Base-by-base conservation (phyloP, 148 eudicot species). In the Cornus suecica region DNA sequence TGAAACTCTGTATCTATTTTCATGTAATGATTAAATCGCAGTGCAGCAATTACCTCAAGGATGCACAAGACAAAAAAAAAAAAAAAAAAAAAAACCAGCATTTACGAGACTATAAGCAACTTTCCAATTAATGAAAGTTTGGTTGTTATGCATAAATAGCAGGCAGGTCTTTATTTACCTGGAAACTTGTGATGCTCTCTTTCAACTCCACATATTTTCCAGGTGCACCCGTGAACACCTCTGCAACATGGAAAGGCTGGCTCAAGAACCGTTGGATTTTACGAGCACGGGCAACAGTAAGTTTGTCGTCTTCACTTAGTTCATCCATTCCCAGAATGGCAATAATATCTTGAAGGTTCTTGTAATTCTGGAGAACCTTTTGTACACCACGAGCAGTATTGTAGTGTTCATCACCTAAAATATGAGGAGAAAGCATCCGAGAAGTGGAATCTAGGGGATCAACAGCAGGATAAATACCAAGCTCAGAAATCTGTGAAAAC, bases 301-400 rank as follows among this genome's bases (percentile, higher is more conserved):
- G 78, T 85, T 94, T 94, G 82, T 94, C 99, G 65, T 94, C 97
- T 87, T 94, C 99, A 88, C 97, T 89, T n/a, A 92, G 94, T 90
- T 94, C 98, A 80, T 94, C 98, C 98, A 94, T 94, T 81, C 98
- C 98, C 86, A 94, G 80, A 87, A 94, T 94, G 79, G 98, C 97
- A 84, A 94, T 94, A 61, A 94, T 94, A 90, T 94, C 98, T 82
- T 92, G 94, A 83, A 94, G 96, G 83, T 92, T 92, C 91, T 92
- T 94, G 86, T 94, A 94, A 81, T 92, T 94, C 80, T 94, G 98
- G 54, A 94, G 97, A 81, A 94, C 97, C 79, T 94, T 92, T 79
- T 94, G 93, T 10, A 92, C 99, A 5, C 97, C 99, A 86, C 97
- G 97, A 76, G 99, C 97, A 66, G 97, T 92, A 83, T 89, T 89